Evolutionary conservation across 495 filamentous ascomycete species (phyloP), one percentile per base, ranked within the genome.

Genomic region (Aspergillus hancockii): DNA sequence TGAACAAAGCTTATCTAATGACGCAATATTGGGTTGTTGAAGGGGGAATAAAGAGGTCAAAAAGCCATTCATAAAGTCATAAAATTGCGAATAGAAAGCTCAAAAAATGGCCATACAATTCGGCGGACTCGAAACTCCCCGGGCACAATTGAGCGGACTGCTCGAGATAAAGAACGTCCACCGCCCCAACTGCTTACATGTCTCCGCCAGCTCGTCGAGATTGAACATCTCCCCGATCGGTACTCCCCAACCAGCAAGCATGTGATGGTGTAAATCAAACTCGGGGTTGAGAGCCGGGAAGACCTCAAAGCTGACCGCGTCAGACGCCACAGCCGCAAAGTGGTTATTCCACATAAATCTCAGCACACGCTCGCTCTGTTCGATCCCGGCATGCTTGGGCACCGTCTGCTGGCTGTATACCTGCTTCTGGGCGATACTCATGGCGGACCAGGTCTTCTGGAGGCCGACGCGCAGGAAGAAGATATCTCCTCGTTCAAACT

Each of bases 131-230:
- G 75, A 78, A 19, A 79, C 77, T 0, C 77, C 77, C 23, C 64
- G 49, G 14, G 62, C 57, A 57, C 83, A 83, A 68, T 88, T 86
- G 64, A 85, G 68, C 16, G 86, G 86, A 53, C 74, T 81, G 64
- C 84, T 87, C 9, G 85, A 88, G 12, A 92, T 73, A 65, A 92
- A 83, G 69, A 92, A 92, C 28, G 79, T 85, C 82, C 88, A 92
- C 52, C 84, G 78, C 9, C 81, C 81, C 60, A 79, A 66, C 66
- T 80, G 71, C 62, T 75, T 60, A 65, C 85, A 87, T 8, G 73
- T 76, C 62, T 69, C 65, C 16, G 82, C 79, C 63, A 88, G 58
- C 53, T 69, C 75, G 61, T 88, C 84, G 57, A 87, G 65, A 74
- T 88, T 83, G 61, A 85, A 77, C 82, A 88, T 85, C 75, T 87